Evolutionary conservation across 169 alveolate species (phyloP), one percentile per base, ranked within the genome.

Genomic region (Hepatocystis sp.): DNA sequence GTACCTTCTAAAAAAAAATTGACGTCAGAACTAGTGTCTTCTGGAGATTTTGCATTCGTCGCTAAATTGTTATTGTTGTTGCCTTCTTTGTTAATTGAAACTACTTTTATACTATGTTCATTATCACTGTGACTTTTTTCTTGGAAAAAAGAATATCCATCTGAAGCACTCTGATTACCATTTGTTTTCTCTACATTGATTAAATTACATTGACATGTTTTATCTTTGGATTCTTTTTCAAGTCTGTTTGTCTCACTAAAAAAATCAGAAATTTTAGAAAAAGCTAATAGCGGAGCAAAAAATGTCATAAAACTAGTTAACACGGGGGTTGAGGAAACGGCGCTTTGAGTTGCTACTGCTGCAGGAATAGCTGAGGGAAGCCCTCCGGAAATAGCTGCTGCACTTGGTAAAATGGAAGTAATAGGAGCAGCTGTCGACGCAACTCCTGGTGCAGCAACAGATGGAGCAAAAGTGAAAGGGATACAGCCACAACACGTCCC

Each of bases 401-500:
- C 46, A n/a, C 58, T 71, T 0, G 86, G 86, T 10, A 71, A n/a
- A 51, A 65, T 55, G 34, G 86, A 71, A 44, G 86, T 58, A 7
- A 71, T 23, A 36, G 86, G 86, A 27, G 86, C 86, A 11, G 86
- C 58, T 17, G 86, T 42, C 13, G 86, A 58, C 15, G 86, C 76
- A 28, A 71, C 51, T 28, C 46, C 76, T n/a, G 86, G 86, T 23
- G 86, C 36, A 39, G 58, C 86, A n/a, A 66, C 76, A 3, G 86
- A n/a, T n/a, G n/a, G 67, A 7, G 76, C 42, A 36, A 71, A 58
- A 0, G 78, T 58, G 39, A 71, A 71, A 5, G 86, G 86, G 49
- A 71, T 71, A 51, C 86, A 71, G 17, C 86, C 86, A 63, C 86
- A 71, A 15, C 86, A 71, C 1, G 86, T 71, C 21, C 86, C 86